Evolutionary conservation across 306 rosid species (phyloP), one percentile per base, ranked within the genome.

Genomic region (Prunus mongolica): DNA sequence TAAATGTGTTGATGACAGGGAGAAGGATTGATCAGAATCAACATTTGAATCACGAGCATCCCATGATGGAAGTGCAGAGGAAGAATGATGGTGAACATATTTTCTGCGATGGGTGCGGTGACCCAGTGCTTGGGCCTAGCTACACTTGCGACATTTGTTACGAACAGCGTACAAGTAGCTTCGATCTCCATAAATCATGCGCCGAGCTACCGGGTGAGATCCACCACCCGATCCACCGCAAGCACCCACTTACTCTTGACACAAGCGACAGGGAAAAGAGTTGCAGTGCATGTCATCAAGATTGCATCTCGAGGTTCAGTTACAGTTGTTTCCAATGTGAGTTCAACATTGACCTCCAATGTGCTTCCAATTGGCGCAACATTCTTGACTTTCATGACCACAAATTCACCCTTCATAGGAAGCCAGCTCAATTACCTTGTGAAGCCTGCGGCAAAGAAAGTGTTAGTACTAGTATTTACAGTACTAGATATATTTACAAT

Each of bases 51-150:
- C 38, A 1, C 0, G 0, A 0, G 38, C 8, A 34, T 34, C 0
- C 38, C 38, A 0, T 34, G 38, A 34, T 0, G 38, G 38, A 34
- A 34, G 38, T 34, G 38, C 38, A 34, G 38, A 34, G 0, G 38
- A 34, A 34, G 38, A 34, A 34, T 34, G 38, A 34, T 34, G 38
- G 38, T 34, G 0, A 1, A 6, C 38, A 0, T 0, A 0, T 5
- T 32, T 5, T 0, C 38, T 34, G 38, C 38, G 8, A 34, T 34
- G 38, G 38, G 38, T 32, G 38, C 38, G 38, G 38, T 32, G 38
- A 32, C 38, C 38, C 7, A 34, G 38, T 34, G 38, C 8, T 34
- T 34, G 38, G 38, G 38, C 38, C 38, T 34, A 34, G 38, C 38
- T 34, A 34, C 38, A 34, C 0, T 32, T 32, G 34, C 34, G 4